phyloP scores from a whole-genome alignment of 441 rosid species.

The Aleurites moluccanus region DNA sequence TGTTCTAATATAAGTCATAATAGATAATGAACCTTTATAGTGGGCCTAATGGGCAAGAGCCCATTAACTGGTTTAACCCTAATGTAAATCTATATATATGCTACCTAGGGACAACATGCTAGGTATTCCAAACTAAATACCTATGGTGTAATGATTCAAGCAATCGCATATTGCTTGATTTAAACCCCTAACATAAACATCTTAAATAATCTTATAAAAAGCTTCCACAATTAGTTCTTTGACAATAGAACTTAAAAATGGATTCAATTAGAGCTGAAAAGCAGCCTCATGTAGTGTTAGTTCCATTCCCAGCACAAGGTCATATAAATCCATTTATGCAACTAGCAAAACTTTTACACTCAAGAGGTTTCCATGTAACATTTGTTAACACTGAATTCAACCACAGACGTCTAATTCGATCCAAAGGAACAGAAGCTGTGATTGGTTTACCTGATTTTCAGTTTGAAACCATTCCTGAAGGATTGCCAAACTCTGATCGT shows the following conservation, averaged over 20 bases:
- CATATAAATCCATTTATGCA: conserved; percentile 36
- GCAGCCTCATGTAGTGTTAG: conserved; percentile 26
- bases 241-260: background rate
- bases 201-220: no score
- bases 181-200: no score
- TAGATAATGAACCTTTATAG: no score
- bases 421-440: background rate
- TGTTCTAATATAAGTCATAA: no score
- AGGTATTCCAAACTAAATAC: no score
- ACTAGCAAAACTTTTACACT: conserved; percentile 32
- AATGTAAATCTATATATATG: no score
- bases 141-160: no score
- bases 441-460: background rate
- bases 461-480: background rate
- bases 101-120: no score
- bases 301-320: conserved; percentile 37
- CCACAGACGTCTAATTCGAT: background rate
- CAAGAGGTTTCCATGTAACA: conserved; percentile 32
- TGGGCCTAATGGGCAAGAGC: no score
- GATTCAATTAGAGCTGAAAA: background rate
- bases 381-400: conserved; percentile 16
- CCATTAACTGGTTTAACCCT: no score
- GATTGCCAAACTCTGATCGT: background rate
- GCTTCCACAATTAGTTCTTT: no score
- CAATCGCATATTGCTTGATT: no score